Conservation (phyloP, 768 basidiomycete species). For the Clavulina sp. region DNA sequence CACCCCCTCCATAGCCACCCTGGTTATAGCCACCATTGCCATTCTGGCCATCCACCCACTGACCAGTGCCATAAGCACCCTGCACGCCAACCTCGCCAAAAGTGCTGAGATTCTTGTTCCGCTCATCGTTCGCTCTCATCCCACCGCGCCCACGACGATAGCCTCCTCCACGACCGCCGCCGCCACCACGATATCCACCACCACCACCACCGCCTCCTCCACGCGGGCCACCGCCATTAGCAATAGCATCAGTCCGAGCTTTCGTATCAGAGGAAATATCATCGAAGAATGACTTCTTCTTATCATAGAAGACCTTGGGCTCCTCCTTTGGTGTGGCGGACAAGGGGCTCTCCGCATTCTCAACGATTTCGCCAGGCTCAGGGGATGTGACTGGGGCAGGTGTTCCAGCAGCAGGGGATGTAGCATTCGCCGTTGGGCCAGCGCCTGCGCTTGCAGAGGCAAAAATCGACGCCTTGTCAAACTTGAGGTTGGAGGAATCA, state of each 20-base stretch:
- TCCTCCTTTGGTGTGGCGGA: constrained; percentile 6
- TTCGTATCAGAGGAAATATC: constrained; percentile 30
- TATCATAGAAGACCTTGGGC: constrained; percentile 15
- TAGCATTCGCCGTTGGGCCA: not conserved
- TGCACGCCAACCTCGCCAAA: constrained; percentile 59
- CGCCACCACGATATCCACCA: not conserved
- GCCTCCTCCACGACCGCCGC: constrained; percentile 18
- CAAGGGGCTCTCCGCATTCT: not conserved
- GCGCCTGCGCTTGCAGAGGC: constrained; percentile 18
- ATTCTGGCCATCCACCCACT: not conserved
- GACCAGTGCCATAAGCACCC: not conserved
- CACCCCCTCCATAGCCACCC: not conserved
- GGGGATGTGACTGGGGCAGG: not conserved
- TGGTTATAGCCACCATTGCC: not conserved
- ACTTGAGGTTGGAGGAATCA: constrained; percentile 53
- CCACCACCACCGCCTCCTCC: constrained; percentile 26
- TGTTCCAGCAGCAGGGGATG: no score
- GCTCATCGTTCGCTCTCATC: constrained; percentile 54
- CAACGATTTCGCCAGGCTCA: constrained; percentile 5
- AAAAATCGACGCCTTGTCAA: constrained; percentile 51
- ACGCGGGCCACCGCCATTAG: not conserved
- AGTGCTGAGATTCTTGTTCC: constrained; percentile 70
- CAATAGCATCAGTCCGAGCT: constrained; percentile 7
- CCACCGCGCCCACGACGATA: constrained; percentile 37
- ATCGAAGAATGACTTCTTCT: constrained; percentile 64